Evolutionary conservation across 805 yeast species (phyloP).

Genomic region (Scheffersomyces ergatensis): DNA sequence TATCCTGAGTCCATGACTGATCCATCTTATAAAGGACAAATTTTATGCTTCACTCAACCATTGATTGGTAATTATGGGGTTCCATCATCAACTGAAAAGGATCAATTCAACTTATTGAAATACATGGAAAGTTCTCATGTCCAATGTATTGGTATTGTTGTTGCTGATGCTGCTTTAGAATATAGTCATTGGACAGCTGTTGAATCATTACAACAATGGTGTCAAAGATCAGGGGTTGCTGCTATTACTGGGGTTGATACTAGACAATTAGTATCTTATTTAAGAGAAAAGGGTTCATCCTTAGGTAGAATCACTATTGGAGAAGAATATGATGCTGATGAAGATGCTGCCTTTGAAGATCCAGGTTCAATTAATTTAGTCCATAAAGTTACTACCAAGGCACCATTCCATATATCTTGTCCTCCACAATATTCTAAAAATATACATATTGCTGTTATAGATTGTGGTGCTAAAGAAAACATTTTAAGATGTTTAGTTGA

Average conservation of each 20-base stretch:
- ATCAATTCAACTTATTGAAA: constrained; percentile 80
- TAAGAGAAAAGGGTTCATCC: constrained; percentile 96
- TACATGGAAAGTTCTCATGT: constrained; percentile 88
- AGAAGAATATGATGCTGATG: constrained; percentile 87
- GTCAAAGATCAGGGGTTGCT: constrained; percentile 93
- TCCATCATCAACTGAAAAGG: constrained; percentile 78
- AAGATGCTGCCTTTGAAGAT: constrained; percentile 85
- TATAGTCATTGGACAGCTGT: constrained; percentile 99
- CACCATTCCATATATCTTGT: constrained; percentile 85
- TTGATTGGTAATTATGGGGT: constrained; percentile 98
- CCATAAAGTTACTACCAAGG: constrained; percentile 89
- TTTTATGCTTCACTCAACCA: constrained; percentile 94
- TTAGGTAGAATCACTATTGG: constrained; percentile 88
- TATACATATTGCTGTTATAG: constrained; percentile 84
- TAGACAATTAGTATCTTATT: constrained; percentile 84
- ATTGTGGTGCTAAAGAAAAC: constrained; percentile 98
- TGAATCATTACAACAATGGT: constrained; percentile 92
- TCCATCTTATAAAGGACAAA: constrained; percentile 97
- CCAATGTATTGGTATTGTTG: constrained; percentile 95
- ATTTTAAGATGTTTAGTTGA: constrained; percentile 89
- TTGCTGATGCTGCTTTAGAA: constrained; percentile 90
- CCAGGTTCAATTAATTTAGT: constrained; percentile 90
- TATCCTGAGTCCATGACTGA: constrained; percentile 99
- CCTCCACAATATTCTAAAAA: constrained; percentile 52
- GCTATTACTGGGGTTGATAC: constrained; percentile 96